Conservation (phyloP, 805 yeast species). For the Helenozyma baotianmanensis region DNA sequence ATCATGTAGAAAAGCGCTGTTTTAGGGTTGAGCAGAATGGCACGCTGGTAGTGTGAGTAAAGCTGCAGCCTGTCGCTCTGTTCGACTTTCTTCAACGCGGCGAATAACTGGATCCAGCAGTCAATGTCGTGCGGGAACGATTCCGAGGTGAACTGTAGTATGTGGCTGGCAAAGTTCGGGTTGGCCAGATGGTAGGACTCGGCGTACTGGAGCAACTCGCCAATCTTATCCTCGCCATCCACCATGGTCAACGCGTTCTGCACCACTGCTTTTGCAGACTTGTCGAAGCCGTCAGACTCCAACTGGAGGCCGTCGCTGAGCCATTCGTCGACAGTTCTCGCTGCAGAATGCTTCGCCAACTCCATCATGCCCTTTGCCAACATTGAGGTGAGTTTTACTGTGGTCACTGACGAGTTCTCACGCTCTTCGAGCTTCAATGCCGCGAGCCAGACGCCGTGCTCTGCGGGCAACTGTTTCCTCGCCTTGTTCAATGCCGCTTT, state of each 20-base stretch:
- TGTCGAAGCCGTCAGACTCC: conserved; percentile 41
- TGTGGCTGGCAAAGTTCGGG: conserved; percentile 37
- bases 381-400: conserved; percentile 44
- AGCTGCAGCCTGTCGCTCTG: conserved; percentile 13
- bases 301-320: conserved; percentile 49
- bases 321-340: conserved; percentile 44
- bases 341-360: conserved; percentile 20
- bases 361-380: conserved; percentile 46
- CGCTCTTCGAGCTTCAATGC: conserved; percentile 62
- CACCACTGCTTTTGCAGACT: conserved; percentile 54
- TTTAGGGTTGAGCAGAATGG: conserved; percentile 47
- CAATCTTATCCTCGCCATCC: conserved; percentile 11
- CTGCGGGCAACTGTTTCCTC: conserved; percentile 37
- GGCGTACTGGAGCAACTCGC: conserved; percentile 28
- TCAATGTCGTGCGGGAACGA: conserved; percentile 42
- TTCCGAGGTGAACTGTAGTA: conserved; percentile 43
- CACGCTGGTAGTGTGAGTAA: conserved; percentile 44
- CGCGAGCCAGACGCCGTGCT: conserved; percentile 54
- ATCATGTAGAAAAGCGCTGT: conserved; percentile 53
- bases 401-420: conserved; percentile 43
- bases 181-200: conserved; percentile 20
- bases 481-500: conserved; percentile 56
- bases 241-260: conserved; percentile 33
- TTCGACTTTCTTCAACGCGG: conserved; percentile 21
- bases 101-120: conserved; percentile 48